Conservation (phyloP, 139 green algal genomes). For the Coccomyxa sp. region DNA sequence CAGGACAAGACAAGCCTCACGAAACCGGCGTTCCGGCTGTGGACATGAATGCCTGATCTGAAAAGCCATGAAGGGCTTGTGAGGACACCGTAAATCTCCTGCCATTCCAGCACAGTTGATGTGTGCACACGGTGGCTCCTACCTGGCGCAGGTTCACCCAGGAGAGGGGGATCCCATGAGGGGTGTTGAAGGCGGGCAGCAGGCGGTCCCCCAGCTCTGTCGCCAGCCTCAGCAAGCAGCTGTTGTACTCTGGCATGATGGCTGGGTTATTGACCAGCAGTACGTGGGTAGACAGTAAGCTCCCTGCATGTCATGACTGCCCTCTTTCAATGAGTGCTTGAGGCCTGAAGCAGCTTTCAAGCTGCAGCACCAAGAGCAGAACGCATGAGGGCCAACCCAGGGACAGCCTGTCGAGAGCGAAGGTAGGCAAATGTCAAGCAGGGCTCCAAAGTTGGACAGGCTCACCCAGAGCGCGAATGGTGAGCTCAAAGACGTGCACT, state of each 20-base stretch:
- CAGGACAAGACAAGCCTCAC: background rate
- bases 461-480: conserved; percentile 54
- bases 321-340: background rate
- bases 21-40: background rate
- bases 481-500: conserved; percentile 65
- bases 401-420: background rate
- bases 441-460: background rate
- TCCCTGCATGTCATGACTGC: conserved; percentile 12
- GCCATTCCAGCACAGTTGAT: background rate
- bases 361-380: background rate
- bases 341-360: background rate
- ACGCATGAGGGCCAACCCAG: background rate
- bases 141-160: conserved; percentile 70
- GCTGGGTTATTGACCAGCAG: conserved; percentile 16
- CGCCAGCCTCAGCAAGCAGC: conserved; percentile 51
- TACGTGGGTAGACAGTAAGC: conserved; percentile 48
- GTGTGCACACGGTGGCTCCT: background rate
- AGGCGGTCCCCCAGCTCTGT: conserved; percentile 66
- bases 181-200: conserved; percentile 79
- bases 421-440: background rate
- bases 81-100: background rate
- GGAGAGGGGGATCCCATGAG: conserved; percentile 62
- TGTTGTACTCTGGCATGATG: conserved; percentile 39
- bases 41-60: background rate
- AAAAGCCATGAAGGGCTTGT: background rate